Percentiles rank a stretch among this genome's conserved stretches.
Conservation (phyloP, 83 land plant genomes). For the Picea engelmannii region DNA sequence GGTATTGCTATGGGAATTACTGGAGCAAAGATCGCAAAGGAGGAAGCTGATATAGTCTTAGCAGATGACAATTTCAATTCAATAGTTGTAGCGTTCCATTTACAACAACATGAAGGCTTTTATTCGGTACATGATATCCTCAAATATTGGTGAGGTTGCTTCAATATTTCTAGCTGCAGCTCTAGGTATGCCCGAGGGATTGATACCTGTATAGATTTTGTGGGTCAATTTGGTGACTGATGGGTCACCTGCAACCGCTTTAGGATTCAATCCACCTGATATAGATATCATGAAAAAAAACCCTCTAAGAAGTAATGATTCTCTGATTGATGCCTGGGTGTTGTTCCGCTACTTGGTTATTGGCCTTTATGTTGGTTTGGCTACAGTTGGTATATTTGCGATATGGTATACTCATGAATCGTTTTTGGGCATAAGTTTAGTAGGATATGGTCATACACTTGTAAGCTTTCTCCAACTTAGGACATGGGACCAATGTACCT, state of each 20-base stretch:
- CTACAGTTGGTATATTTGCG: slow-evolving; percentile 49
- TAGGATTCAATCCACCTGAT: slow-evolving; percentile 92
- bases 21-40: slow-evolving; percentile 63
- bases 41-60: slow-evolving; percentile 52
- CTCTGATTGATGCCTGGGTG: slow-evolving; percentile 74
- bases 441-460: slow-evolving; percentile 39
- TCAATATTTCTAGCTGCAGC: slow-evolving; percentile 87
- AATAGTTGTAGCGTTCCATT: slow-evolving; percentile 49
- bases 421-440: slow-evolving; percentile 37
- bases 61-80: slow-evolving; percentile 57
- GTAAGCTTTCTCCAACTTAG: slow-evolving; percentile 40
- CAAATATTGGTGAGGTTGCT: slow-evolving; percentile 89
- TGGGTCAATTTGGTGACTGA: slow-evolving; percentile 94
- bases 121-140: slow-evolving; percentile 70
- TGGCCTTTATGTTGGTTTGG: slow-evolving; percentile 45
- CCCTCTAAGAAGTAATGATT: slow-evolving; percentile 73
- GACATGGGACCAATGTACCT: no score
- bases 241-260: slow-evolving; percentile 89
- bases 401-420: slow-evolving; percentile 46
- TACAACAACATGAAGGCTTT: slow-evolving; percentile 59
- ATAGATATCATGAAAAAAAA: slow-evolving; percentile 80
- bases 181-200: slow-evolving; percentile 83
- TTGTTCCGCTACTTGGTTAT: slow-evolving; percentile 71
- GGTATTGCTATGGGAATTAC: slow-evolving; percentile 65
- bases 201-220: slow-evolving; percentile 87